A percentile compares a stretch with the other conserved stretches of the same genome.
phyloP scores from a whole-genome alignment of 2,329 filamentous ascomycete species.

The Colletotrichum cordylinicola region DNA sequence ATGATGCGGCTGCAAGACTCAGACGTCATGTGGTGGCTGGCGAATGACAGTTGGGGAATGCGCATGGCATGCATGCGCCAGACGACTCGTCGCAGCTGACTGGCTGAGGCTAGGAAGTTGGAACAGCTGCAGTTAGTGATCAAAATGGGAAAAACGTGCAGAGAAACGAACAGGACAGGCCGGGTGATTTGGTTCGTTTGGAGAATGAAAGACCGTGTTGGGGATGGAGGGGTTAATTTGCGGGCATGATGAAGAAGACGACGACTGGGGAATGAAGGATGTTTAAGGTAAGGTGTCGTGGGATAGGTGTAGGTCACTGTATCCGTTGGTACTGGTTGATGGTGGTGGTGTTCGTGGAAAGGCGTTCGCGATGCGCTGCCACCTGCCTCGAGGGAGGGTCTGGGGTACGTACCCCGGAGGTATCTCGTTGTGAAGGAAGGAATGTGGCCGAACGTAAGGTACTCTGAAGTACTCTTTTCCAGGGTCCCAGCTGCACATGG shows the following conservation, averaged over 20 bases:
- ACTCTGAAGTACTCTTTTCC: background rate
- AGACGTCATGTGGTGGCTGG: slow-evolving; percentile 17
- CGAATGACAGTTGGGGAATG: slow-evolving; percentile 3
- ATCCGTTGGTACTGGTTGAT: background rate
- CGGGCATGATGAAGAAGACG: background rate
- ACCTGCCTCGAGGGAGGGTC: background rate
- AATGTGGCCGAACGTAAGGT: background rate
- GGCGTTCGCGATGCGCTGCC: background rate
- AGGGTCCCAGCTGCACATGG: slow-evolving; percentile 2
- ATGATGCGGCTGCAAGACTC: slow-evolving; percentile 18
- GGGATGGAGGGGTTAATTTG: background rate
- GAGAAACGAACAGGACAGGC: background rate
- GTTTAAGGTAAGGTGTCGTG: background rate
- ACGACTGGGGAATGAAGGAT: background rate
- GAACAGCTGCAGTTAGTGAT: background rate
- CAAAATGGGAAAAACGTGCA: background rate
- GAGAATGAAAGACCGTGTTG: background rate
- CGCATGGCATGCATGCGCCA: background rate
- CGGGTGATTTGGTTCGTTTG: slow-evolving; percentile 10
- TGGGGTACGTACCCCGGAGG: background rate
- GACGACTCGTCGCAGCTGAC: background rate
- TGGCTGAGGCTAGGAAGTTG: background rate
- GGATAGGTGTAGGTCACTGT: background rate
- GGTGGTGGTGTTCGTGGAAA: background rate
- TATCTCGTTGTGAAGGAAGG: background rate